These are phyloP conservation scores for Cladosporium phlei DNA, from an alignment of 2,329 filamentous ascomycete species.

Conservation along the genomic window DNA sequence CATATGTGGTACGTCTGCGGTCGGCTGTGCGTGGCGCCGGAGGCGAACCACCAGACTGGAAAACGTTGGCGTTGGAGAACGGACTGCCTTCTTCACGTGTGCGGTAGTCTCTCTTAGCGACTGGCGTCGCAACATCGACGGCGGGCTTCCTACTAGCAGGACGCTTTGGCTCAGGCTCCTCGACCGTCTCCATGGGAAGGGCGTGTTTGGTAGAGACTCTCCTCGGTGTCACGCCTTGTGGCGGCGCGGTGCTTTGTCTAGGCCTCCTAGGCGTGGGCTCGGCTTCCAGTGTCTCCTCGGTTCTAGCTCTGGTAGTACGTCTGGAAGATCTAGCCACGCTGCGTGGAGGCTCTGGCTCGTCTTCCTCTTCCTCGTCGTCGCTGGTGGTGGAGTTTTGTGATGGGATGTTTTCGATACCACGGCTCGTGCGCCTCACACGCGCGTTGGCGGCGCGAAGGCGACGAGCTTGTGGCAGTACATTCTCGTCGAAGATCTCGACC, in stretches of 20 bases:
- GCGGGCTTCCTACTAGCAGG: slow-evolving; percentile 23
- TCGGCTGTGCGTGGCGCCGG: slow-evolving; percentile 52
- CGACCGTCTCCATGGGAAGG: slow-evolving; percentile 33
- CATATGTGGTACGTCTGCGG: slow-evolving; percentile 50
- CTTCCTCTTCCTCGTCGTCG: slow-evolving; percentile 46
- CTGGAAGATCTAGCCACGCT: slow-evolving; percentile 19
- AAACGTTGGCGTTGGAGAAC: slow-evolving; percentile 88
- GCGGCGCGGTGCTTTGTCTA: slow-evolving; percentile 32
- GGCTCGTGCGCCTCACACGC: slow-evolving; percentile 77
- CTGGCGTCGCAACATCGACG: slow-evolving; percentile 23
- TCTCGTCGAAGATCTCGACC: slow-evolving; percentile 73
- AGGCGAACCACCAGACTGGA: slow-evolving; percentile 53
- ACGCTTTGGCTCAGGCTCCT: slow-evolving; percentile 45
- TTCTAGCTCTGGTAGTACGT: slow-evolving; percentile 28
- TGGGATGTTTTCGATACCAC: slow-evolving; percentile 70
- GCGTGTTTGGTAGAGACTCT: slow-evolving; percentile 42
- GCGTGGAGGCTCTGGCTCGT: slow-evolving; percentile 37
- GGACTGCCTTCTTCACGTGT: slow-evolving; percentile 48
- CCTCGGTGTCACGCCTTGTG: slow-evolving; percentile 28
- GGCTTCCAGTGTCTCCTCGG: slow-evolving; percentile 36
- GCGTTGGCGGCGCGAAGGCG: slow-evolving; percentile 71
- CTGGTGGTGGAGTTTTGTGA: slow-evolving; percentile 61
- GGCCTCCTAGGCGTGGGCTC: slow-evolving; percentile 26
- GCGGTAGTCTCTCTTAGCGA: slow-evolving; percentile 26
- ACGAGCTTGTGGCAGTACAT: slow-evolving; percentile 72